phyloP scores from a whole-genome alignment of 306 rosid species.

The Corylus heterophylla region DNA sequence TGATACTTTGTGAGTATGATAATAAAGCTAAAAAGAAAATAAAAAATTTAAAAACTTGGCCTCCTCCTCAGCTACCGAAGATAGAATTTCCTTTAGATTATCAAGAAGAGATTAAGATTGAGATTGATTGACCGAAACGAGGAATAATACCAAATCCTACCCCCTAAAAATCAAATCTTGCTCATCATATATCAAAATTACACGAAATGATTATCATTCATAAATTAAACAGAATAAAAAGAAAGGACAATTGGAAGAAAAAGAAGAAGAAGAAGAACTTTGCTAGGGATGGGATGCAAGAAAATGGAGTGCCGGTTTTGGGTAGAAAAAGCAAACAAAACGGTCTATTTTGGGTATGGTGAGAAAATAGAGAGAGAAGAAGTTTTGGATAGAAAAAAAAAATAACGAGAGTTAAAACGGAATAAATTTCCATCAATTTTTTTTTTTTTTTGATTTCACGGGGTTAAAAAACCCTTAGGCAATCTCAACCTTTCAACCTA shows the following conservation, averaged over 20 bases:
- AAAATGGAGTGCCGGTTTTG: too few relatives aligned
- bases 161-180: constrained; percentile 23
- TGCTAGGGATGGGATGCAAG: too few relatives aligned
- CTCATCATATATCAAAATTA: constrained; percentile 31
- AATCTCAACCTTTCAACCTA: too few relatives aligned
- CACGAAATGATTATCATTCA: constrained; percentile 33
- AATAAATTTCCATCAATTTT: too few relatives aligned
- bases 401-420: too few relatives aligned
- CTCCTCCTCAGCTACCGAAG: neutral
- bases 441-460: too few relatives aligned
- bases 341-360: too few relatives aligned
- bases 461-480: too few relatives aligned
- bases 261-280: neutral
- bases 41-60: constrained; percentile 4
- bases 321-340: too few relatives aligned
- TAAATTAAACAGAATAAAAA: neutral
- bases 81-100: constrained; percentile 21
- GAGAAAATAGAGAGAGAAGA: too few relatives aligned
- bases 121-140: constrained; percentile 28
- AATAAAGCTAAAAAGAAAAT: neutral
- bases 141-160: constrained; percentile 15
- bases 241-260: neutral
- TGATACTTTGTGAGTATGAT: neutral
- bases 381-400: too few relatives aligned
- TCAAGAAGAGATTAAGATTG: constrained; percentile 2